A percentile compares a stretch with the other conserved stretches of the same genome.
Evolutionary conservation across 495 filamentous ascomycete genomes (phyloP).

Genomic region (Talaromyces stipitatus): DNA sequence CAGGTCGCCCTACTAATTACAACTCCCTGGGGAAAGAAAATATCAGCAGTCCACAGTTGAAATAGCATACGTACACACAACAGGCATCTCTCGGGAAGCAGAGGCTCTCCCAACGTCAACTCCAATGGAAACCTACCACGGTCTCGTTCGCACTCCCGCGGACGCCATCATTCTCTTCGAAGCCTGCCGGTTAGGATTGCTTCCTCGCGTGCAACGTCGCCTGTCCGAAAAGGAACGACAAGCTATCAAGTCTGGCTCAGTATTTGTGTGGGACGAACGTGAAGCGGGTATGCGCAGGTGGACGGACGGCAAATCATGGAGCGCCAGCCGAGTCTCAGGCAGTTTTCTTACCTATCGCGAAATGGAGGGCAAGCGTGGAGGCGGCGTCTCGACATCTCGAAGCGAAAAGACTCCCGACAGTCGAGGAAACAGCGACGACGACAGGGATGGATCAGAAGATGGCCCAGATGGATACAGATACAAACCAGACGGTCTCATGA

Average conservation of each 20-base stretch:
- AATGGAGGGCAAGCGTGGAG: conserved; percentile 93
- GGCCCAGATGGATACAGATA: conserved; percentile 96
- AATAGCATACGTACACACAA: background rate
- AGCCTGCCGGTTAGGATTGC: conserved; percentile 81
- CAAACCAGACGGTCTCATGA: conserved; percentile 95
- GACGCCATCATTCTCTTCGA: conserved; percentile 98
- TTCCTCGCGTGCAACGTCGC: conserved; percentile 86
- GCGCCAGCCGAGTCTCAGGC: conserved; percentile 91
- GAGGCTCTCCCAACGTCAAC: conserved; percentile 1
- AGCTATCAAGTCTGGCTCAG: conserved; percentile 87
- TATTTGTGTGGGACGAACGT: conserved; percentile 98
- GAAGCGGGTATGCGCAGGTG: conserved; percentile 97
- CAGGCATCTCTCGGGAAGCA: background rate
- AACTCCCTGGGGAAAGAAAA: too few relatives aligned
- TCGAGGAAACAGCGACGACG: conserved; percentile 71
- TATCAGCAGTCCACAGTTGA: too few relatives aligned
- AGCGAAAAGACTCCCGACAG: conserved; percentile 77
- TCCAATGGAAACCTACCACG: conserved; percentile 91
- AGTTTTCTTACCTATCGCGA: conserved; percentile 97
- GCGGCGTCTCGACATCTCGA: conserved; percentile 47
- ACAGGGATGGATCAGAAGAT: conserved; percentile 62
- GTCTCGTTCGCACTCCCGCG: conserved; percentile 80
- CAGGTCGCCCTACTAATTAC: too few relatives aligned
- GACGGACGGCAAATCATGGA: conserved; percentile 99
- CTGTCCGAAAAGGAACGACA: conserved; percentile 96